Conservation (phyloP, 129 eudicot species). For the Lactuca saligna region DNA sequence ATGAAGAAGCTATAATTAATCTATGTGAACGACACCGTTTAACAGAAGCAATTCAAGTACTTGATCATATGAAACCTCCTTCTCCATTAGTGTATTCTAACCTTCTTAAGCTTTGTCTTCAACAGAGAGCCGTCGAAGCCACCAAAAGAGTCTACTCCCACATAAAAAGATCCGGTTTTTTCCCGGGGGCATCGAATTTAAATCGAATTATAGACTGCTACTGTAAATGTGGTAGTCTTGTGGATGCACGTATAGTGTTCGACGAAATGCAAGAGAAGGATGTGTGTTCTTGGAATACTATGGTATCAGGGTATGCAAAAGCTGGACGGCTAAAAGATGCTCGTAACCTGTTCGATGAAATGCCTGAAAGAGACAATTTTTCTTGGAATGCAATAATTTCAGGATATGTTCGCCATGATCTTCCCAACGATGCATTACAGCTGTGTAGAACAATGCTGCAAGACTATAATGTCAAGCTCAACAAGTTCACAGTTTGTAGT, state of each 20-base stretch:
- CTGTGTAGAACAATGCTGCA: slow-evolving; percentile 54
- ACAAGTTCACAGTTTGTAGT: slow-evolving; percentile 54
- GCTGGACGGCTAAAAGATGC: slow-evolving; percentile 42
- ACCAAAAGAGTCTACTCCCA: slow-evolving; percentile 54
- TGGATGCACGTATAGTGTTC: slow-evolving; percentile 56
- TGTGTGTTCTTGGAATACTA: slow-evolving; percentile 62
- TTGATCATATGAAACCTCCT: slow-evolving; percentile 28
- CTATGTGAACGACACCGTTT: slow-evolving; percentile 43
- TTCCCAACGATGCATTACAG: slow-evolving; percentile 43
- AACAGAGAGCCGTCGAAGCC: slow-evolving; percentile 40
- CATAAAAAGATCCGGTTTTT: slow-evolving; percentile 40
- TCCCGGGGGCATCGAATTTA: slow-evolving; percentile 37
- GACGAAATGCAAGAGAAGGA: slow-evolving; percentile 56
- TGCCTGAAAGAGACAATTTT: slow-evolving; percentile 61
- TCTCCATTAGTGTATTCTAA: slow-evolving; percentile 27
- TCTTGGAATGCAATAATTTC: slow-evolving; percentile 78
- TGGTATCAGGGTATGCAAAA: slow-evolving; percentile 57
- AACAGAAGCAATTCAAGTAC: slow-evolving; percentile 41
- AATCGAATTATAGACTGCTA: slow-evolving; percentile 50
- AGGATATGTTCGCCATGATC: slow-evolving; percentile 53
- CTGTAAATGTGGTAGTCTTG: slow-evolving; percentile 47
- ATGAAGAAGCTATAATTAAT: slow-evolving; percentile 32
- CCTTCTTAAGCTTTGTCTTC: slow-evolving; percentile 46
- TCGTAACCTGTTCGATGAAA: slow-evolving; percentile 55
- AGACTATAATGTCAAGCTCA: slow-evolving; percentile 27